These are phyloP conservation scores for Phytophthora ramorum DNA, from an alignment of 352 stramenopile species.

Conservation along the genomic window DNA sequence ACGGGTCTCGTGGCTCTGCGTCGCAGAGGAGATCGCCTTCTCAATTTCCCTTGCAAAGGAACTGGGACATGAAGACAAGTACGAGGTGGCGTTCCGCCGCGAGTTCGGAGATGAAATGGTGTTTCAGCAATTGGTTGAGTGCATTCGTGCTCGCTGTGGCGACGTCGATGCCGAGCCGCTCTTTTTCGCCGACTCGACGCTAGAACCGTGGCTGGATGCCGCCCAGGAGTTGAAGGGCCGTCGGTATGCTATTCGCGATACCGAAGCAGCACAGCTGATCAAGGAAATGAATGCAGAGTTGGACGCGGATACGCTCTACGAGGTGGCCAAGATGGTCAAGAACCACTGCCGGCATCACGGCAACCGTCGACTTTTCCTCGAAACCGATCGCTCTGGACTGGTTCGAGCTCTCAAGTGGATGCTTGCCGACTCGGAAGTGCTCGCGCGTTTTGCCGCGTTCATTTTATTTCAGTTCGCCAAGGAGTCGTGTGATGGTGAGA, in stretches of 20 bases:
- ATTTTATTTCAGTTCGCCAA: slow-evolving; percentile 67
- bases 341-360: slow-evolving; percentile 73
- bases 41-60: slow-evolving; percentile 57
- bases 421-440: slow-evolving; percentile 59
- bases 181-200: slow-evolving; percentile 54
- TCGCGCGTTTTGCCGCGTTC: slow-evolving; percentile 71
- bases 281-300: slow-evolving; percentile 69
- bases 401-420: slow-evolving; percentile 71
- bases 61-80: slow-evolving; percentile 26
- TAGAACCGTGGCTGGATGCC: slow-evolving; percentile 68
- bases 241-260: slow-evolving; percentile 61
- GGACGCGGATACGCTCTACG: slow-evolving; percentile 65
- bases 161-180: slow-evolving; percentile 68
- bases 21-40: slow-evolving; percentile 75
- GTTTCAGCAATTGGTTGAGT: slow-evolving; percentile 63
- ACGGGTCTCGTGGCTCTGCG: slow-evolving; percentile 60
- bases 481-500: slow-evolving; percentile 41
- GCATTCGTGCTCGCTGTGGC: slow-evolving; percentile 57
- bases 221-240: slow-evolving; percentile 56
- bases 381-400: slow-evolving; percentile 48
- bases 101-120: slow-evolving; percentile 57
- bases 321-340: slow-evolving; percentile 72
- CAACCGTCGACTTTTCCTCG: slow-evolving; percentile 72
- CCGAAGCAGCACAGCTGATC: slow-evolving; percentile 52
- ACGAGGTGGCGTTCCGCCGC: slow-evolving; percentile 69